Evolutionary conservation across 306 rosid species (phyloP), one percentile per base, ranked within the genome.

Genomic region (Vicia sativa): DNA sequence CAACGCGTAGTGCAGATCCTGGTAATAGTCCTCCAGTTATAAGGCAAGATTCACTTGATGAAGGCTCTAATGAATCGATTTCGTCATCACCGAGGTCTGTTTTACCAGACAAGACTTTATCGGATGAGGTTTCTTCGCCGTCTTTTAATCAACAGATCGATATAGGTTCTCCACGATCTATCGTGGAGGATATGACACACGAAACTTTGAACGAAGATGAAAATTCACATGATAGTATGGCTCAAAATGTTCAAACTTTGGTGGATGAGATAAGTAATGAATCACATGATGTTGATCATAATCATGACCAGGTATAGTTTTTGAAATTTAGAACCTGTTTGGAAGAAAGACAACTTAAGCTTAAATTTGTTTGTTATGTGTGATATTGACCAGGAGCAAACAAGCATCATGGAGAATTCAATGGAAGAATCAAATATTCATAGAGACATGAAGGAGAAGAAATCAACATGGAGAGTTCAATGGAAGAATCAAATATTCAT

Each of bases 41-140:
- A 48, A 60, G 55, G 29, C 76, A 76, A 74, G 89, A 72, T 58
- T 72, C 73, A 18, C 46, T 26, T 23, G 84, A 83, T 52, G 84
- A 71, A 9, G 74, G 61, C 15, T 68, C 77, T 13, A 31, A 28
- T 11, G 44, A 46, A 65, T 72, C 80, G 45, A 48, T 68, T 65
- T 38, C 89, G 60, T 74, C 85, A 16, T 78, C 91, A 29, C 91
- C 86, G 21, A 81, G 74, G 23, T 79, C 82, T 14, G 68, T 78
- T 10, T 53, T 77, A 62, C 65, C 69, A 41, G 80, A 78, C 48
- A 65, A 73, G 13, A 57, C 42, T 14, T 4, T 21, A 1, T 11
- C 1, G 60, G 77, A 82, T 21, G 81, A 72, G 9, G 44, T 39
- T 39, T 48, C 78, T 9, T 64, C 80, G n/a, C 69, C 78, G 23